phyloP scores from a whole-genome alignment of 768 basidiomycete species.

The Leucosporidium yakuticum region DNA sequence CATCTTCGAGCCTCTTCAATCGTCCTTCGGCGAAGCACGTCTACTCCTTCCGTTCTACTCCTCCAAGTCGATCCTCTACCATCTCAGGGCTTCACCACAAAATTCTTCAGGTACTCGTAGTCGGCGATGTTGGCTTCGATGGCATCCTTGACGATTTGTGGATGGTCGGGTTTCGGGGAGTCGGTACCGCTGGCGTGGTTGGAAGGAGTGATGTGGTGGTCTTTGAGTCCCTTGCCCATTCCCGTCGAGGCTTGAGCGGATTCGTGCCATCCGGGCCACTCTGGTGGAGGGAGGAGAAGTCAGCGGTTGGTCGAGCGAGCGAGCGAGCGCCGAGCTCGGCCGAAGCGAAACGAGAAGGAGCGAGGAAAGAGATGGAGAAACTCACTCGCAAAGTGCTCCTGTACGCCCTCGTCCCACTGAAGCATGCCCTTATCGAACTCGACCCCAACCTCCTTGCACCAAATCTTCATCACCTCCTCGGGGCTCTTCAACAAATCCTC shows the following conservation, averaged over 20 bases:
- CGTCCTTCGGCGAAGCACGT: no score
- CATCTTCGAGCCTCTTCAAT: no score
- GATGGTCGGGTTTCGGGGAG: neutral
- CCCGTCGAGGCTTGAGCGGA: slow-evolving; percentile 32
- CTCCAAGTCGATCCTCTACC: neutral
- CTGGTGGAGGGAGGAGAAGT: no score
- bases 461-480: slow-evolving; percentile 25
- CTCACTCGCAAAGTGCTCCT: slow-evolving; percentile 35
- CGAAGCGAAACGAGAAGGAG: neutral
- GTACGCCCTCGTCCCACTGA: slow-evolving; percentile 36
- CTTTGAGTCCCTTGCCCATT: slow-evolving; percentile 11
- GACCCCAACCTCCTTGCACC: slow-evolving; percentile 36
- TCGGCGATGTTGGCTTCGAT: slow-evolving; percentile 40
- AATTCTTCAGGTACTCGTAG: slow-evolving; percentile 35
- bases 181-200: neutral
- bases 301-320: no score
- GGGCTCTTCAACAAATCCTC: slow-evolving; percentile 34
- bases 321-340: no score
- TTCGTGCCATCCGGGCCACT: slow-evolving; percentile 37
- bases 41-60: no score
- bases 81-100: slow-evolving; percentile 5
- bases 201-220: slow-evolving; percentile 4
- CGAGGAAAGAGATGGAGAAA: neutral
- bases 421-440: slow-evolving; percentile 35
- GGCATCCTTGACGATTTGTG: slow-evolving; percentile 27